A percentile compares a stretch with the other conserved stretches of the same genome.
phyloP scores from a whole-genome alignment of 805 yeast genomes.

The Metschnikowia lachancei region DNA sequence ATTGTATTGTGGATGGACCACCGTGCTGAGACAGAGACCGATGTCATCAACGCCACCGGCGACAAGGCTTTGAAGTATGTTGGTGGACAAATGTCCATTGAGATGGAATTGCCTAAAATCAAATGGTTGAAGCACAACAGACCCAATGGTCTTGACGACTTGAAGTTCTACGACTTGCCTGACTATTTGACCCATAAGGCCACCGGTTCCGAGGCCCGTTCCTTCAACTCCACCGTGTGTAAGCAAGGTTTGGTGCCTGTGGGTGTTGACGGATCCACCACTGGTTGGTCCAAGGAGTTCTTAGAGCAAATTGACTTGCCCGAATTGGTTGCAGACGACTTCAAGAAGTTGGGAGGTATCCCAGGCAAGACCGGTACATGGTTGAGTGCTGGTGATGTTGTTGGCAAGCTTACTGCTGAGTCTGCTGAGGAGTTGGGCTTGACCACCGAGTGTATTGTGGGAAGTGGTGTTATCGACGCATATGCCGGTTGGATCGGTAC shows the following conservation, averaged over 20 bases:
- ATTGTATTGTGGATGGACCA: slow-evolving; percentile 98
- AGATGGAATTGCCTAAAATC: slow-evolving; percentile 97
- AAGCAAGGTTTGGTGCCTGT: slow-evolving; percentile 93
- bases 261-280: slow-evolving; percentile 80
- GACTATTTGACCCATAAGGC: slow-evolving; percentile 91
- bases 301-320: slow-evolving; percentile 63
- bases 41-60: slow-evolving; percentile 72
- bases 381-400: slow-evolving; percentile 84
- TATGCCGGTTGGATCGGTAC: slow-evolving; percentile 99
- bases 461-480: slow-evolving; percentile 95
- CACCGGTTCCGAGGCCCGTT: slow-evolving; percentile 81
- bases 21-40: slow-evolving; percentile 81
- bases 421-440: slow-evolving; percentile 86
- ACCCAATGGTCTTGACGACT: slow-evolving; percentile 55
- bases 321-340: slow-evolving; percentile 76
- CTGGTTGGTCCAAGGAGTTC: slow-evolving; percentile 90
- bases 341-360: slow-evolving; percentile 78
- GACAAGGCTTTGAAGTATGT: slow-evolving; percentile 84
- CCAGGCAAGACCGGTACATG: slow-evolving; percentile 69
- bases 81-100: slow-evolving; percentile 97
- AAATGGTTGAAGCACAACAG: slow-evolving; percentile 90
- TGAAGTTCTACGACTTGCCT: slow-evolving; percentile 89
- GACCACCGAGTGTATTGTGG: slow-evolving; percentile 76
- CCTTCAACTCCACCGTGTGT: slow-evolving; percentile 88
- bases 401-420: slow-evolving; percentile 63